Evolutionary conservation across 257 asterid species (phyloP).

Genomic region (Nicotiana benthamiana): DNA sequence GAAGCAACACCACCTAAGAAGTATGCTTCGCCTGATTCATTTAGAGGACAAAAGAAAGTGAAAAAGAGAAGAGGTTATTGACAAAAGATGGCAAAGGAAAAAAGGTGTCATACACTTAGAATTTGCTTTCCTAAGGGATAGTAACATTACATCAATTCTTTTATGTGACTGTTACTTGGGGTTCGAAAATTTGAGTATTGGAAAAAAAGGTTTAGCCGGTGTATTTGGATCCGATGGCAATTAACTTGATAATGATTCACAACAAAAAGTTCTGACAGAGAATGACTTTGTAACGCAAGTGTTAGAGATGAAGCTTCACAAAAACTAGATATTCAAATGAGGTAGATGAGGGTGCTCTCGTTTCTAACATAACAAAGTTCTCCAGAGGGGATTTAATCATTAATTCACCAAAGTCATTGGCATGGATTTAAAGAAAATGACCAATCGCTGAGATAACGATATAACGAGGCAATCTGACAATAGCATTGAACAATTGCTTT

Average conservation of each 20-base stretch:
- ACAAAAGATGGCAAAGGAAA: neutral
- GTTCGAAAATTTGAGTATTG: neutral
- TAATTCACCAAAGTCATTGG: neutral
- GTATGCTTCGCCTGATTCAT: conserved; percentile 74
- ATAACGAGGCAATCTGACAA: neutral
- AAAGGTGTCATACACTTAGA: neutral
- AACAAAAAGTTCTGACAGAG: neutral
- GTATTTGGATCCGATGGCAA: neutral
- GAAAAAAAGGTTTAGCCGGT: neutral
- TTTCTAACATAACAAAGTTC: neutral
- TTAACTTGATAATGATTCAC: neutral
- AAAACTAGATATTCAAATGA: neutral
- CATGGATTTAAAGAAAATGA: neutral
- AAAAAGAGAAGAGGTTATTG: neutral
- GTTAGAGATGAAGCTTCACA: neutral
- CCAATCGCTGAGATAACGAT: neutral
- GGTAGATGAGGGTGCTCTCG: neutral
- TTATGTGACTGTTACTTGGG: neutral
- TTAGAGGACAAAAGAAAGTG: conserved; percentile 9
- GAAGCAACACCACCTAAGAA: conserved; percentile 97
- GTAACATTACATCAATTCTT: neutral
- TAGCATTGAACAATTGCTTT: neutral
- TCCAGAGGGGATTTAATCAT: neutral
- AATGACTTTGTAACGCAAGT: neutral
- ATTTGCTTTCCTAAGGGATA: neutral